phyloP scores from a whole-genome alignment of 257 asterid genomes.

The Nicotiana attenuata region DNA sequence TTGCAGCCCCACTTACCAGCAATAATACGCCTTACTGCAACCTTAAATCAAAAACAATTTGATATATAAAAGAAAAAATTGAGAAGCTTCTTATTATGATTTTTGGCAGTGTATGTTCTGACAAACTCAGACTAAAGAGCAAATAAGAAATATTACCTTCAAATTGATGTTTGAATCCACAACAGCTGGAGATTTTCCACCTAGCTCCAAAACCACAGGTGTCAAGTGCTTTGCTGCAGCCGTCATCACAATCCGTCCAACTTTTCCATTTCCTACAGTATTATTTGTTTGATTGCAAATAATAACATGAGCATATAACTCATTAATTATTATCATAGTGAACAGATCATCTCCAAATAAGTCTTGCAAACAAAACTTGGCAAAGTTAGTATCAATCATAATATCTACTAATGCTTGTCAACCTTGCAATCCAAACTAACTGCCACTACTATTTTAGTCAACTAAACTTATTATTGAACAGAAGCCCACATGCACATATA shows the following conservation, averaged over 20 bases:
- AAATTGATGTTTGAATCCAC: slow-evolving; percentile 65
- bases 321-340: neutral
- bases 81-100: neutral
- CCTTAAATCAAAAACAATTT: slow-evolving; percentile 32
- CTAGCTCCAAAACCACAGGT: slow-evolving; percentile 84
- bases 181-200: slow-evolving; percentile 77
- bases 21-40: slow-evolving; percentile 64
- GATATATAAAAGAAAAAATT: neutral
- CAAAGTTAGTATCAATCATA: neutral
- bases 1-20: slow-evolving; percentile 95
- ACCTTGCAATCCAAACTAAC: neutral
- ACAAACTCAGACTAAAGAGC: neutral
- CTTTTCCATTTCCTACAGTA: slow-evolving; percentile 59
- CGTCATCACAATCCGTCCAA: slow-evolving; percentile 71
- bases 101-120: neutral
- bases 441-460: neutral
- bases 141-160: slow-evolving; percentile 31
- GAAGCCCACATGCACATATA: neutral
- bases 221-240: slow-evolving; percentile 94
- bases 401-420: neutral
- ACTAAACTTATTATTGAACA: neutral
- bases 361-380: slow-evolving; percentile 1
- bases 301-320: neutral
- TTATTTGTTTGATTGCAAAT: neutral
- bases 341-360: neutral